phyloP scores from a whole-genome alignment of 352 stramenopile genomes.

The Phytophthora foliorum region DNA sequence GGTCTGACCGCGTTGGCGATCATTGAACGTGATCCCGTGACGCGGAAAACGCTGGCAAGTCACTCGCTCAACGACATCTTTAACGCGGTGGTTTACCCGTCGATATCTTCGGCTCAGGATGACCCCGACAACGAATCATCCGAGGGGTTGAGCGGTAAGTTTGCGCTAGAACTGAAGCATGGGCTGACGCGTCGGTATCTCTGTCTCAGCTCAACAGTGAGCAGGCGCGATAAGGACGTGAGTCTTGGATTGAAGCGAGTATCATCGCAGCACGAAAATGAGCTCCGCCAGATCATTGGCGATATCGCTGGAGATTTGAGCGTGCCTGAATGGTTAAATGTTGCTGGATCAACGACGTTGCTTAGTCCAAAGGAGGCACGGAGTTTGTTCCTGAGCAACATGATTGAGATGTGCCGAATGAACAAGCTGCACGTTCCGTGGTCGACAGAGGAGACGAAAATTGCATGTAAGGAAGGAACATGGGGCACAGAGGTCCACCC shows the following conservation, averaged over 20 bases:
- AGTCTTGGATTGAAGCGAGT: constrained; percentile 73
- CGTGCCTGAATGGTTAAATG: constrained; percentile 73
- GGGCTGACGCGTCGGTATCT: constrained; percentile 82
- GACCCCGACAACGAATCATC: constrained; percentile 54
- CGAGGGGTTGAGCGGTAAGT: constrained; percentile 78
- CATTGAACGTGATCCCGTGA: constrained; percentile 81
- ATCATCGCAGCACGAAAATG: constrained; percentile 64
- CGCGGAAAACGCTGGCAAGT: constrained; percentile 70
- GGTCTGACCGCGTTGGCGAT: constrained; percentile 76
- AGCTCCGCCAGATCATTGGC: constrained; percentile 75
- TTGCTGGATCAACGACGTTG: constrained; percentile 79
- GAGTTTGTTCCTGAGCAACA: constrained; percentile 86
- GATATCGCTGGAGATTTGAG: constrained; percentile 74
- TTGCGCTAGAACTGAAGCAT: constrained; percentile 88
- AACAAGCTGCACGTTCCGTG: constrained; percentile 90
- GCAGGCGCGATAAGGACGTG: constrained; percentile 77
- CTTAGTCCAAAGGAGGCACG: constrained; percentile 81
- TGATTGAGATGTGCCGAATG: constrained; percentile 91
- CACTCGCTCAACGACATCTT: constrained; percentile 85
- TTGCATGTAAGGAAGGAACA: constrained; percentile 89
- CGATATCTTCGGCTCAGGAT: constrained; percentile 70
- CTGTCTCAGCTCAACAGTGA: constrained; percentile 72
- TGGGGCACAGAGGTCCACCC: constrained; percentile 86
- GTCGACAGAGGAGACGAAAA: constrained; percentile 89
- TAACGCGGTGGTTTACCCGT: constrained; percentile 90